Percentiles rank a stretch among this genome's conserved stretches.
Conservation (phyloP, 176 grass and related monocot species). For the Oryza longistaminata region DNA sequence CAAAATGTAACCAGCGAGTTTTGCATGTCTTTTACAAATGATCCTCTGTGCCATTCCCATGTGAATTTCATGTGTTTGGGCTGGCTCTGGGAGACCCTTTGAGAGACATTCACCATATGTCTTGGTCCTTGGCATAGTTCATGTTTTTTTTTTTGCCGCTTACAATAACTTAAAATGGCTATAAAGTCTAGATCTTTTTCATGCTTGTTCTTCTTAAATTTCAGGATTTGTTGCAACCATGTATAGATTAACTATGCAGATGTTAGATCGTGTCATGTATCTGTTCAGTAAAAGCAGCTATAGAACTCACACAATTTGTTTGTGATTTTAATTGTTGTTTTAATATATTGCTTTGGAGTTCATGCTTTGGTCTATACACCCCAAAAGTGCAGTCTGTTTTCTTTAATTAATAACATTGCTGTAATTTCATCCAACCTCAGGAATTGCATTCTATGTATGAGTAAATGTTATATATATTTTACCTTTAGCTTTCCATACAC, state of each 20-base stretch:
- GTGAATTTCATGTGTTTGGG: not conserved
- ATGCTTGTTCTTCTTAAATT: not conserved
- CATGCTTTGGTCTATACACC: not conserved
- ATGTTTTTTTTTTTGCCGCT: not conserved
- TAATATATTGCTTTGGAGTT: not conserved
- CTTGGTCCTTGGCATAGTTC: not conserved
- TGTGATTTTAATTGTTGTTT: not conserved
- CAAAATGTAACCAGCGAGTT: not conserved
- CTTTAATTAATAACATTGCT: not conserved
- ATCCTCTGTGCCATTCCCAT: constrained; percentile 24
- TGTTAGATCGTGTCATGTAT: not conserved
- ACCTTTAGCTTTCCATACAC: not conserved
- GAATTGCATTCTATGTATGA: not conserved
- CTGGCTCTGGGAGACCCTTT: not conserved
- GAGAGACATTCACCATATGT: not conserved
- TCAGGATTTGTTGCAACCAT: not conserved
- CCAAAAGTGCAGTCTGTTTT: not conserved
- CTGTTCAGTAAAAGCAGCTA: not conserved
- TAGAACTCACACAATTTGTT: constrained; percentile 7
- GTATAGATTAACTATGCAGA: not conserved
- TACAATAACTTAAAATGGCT: constrained; percentile 1
- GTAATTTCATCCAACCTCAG: not conserved
- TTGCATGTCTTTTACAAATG: constrained; percentile 4
- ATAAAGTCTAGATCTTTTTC: not conserved
- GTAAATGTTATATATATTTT: not conserved